Percentiles rank a stretch among this genome's conserved stretches.
Evolutionary conservation across 257 asterid species (phyloP).

Genomic region (Verbena officinalis): DNA sequence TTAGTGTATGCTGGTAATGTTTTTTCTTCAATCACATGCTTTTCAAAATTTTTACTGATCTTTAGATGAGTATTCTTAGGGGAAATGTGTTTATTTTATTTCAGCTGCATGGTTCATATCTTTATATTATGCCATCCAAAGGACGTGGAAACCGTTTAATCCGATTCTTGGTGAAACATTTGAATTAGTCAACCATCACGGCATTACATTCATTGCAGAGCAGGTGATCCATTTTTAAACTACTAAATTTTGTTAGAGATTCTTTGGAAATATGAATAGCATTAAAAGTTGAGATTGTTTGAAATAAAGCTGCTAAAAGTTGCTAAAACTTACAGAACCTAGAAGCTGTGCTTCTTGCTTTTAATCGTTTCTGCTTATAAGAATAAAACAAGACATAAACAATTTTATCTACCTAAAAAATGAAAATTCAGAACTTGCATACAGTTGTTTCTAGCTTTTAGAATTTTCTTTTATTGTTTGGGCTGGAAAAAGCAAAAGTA

Average conservation of each 20-base stretch:
- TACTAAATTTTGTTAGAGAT: conserved; percentile 8
- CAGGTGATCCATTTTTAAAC: conserved; percentile 46
- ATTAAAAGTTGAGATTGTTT: no score
- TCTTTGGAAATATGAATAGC: no score
- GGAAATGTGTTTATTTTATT: conserved; percentile 13
- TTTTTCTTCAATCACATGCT: neutral
- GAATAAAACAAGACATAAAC: no score
- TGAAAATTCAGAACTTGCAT: no score
- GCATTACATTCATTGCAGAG: conserved; percentile 86
- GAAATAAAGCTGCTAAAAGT: no score
- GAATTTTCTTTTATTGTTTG: conserved; percentile 1
- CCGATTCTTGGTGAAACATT: conserved; percentile 99
- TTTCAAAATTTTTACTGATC: conserved; percentile 4
- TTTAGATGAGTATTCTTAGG: no score
- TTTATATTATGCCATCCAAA: conserved; percentile 87
- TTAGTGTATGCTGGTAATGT: conserved; percentile 73
- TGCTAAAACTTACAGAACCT: no score
- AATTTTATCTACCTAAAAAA: no score
- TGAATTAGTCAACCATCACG: conserved; percentile 87
- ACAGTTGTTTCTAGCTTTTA: no score
- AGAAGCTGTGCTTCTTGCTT: no score
- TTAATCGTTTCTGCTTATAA: no score
- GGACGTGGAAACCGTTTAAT: conserved; percentile 99
- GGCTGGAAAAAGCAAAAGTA: no score
- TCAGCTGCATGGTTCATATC: conserved; percentile 60